Base-by-base conservation (phyloP, 768 basidiomycete genomes). In the Suillus bovinus region DNA sequence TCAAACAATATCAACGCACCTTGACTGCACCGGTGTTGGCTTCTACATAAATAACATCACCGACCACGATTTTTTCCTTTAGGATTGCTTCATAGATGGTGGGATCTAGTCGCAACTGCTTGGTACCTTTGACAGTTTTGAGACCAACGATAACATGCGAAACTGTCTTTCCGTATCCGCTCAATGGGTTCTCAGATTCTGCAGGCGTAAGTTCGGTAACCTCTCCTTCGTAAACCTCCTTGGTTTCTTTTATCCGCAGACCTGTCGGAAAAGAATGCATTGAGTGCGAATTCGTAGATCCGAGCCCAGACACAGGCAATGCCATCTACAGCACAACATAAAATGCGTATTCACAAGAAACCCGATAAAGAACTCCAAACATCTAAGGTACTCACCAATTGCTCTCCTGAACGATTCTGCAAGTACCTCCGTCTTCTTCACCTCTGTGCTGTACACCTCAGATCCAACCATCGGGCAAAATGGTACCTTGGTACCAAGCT, bases 391-490 rank as follows among this genome's bases (percentile, higher is more conserved):
- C 90, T 72, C 71, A 94, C 96, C 96, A 64, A 99, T 99, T 14
- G 97, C 96, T 68, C 97, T 80, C 62, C 96, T 83, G 77, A 99
- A 99, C 41, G 89, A 86, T 75, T 98, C 96, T 54, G 95, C 94
- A 22, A 99, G 79, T 5, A 99, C 96, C 72, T 99, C 97, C 2
- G 97, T 99, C 84, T 99, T 99, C 81, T 99, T 99, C 61, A 99
- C 95, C 76, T 99, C 96, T 3, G 92, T 88, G 44, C 89, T 93
- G 72, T 97, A 99, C 64, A 99, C 97, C 76, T 99, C 97, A 22
- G 89, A 91, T 0, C 97, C 97, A 47, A 99, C 97, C 94, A 98
- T 98, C 5, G 95, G 94, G 74, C 96, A 98, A 73, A 99, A 99
- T 0, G 97, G 97, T 1, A 98, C 96, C 70, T 97, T 97, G 24